A percentile compares a stretch with the other conserved stretches of the same genome.
phyloP scores from a whole-genome alignment of 306 rosid species.

The Prunus davidiana region DNA sequence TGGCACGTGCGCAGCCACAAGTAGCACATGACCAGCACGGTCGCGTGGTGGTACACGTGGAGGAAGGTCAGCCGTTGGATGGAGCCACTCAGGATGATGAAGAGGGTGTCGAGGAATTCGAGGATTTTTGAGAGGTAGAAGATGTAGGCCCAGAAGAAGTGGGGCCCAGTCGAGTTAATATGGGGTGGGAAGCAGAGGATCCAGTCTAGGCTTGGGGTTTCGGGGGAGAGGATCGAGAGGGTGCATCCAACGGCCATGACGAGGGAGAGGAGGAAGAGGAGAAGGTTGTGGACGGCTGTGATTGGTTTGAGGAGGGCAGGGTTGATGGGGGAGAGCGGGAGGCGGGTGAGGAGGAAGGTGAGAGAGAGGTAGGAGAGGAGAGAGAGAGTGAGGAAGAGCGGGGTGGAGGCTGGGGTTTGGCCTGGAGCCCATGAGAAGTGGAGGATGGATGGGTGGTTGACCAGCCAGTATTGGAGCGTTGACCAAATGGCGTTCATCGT shows the following conservation, averaged over 20 bases:
- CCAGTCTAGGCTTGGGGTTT: constrained; percentile 28
- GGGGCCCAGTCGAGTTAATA: constrained; percentile 60
- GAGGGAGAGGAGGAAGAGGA: constrained; percentile 62
- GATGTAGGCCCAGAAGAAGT: constrained; percentile 87
- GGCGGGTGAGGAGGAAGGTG: constrained; percentile 41
- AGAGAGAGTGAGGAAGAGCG: constrained; percentile 36
- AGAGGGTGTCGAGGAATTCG: constrained; percentile 69
- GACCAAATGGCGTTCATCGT: background rate
- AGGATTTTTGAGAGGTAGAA: constrained; percentile 77
- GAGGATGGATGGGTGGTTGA: constrained; percentile 45
- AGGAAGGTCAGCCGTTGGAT: constrained; percentile 64
- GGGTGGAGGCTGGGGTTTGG: constrained; percentile 44
- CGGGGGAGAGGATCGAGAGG: constrained; percentile 45
- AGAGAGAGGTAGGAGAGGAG: constrained; percentile 46
- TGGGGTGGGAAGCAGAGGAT: constrained; percentile 58
- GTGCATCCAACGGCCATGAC: constrained; percentile 53
- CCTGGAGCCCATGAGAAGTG: constrained; percentile 58
- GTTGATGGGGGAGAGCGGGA: constrained; percentile 22
- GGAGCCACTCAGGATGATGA: constrained; percentile 59
- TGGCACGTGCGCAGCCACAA: constrained; percentile 61
- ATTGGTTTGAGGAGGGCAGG: constrained; percentile 44
- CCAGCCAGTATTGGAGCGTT: constrained; percentile 42
- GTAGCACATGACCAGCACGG: constrained; percentile 70
- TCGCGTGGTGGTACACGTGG: constrained; percentile 87
- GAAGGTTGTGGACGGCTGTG: constrained; percentile 56